Percentiles rank a stretch among this genome's conserved stretches.
These are phyloP conservation scores for Boletus austroedulis DNA, from an alignment of 1,284 basidiomycete genomes.

Conservation along the genomic window DNA sequence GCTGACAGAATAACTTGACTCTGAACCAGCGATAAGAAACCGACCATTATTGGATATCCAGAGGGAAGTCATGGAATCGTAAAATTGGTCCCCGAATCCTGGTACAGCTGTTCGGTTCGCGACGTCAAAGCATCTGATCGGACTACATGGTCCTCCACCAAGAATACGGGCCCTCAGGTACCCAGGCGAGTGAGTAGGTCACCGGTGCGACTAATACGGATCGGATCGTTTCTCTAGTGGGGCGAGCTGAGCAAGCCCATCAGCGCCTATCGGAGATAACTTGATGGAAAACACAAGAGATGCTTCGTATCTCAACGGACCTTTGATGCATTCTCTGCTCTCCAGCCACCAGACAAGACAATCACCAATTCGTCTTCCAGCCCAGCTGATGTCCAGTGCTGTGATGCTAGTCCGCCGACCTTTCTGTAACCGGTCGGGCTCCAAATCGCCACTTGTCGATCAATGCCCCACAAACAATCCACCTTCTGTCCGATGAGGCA, in stretches of 20 bases:
- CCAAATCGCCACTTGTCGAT: constrained; percentile 8
- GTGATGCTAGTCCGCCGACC: not conserved
- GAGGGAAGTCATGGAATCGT: constrained; percentile 5
- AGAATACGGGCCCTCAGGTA: constrained; percentile 2
- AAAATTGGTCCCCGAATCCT: not conserved
- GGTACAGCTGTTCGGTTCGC: not conserved
- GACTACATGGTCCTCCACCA: constrained; percentile 4
- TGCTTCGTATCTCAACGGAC: not conserved
- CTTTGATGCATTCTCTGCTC: not conserved
- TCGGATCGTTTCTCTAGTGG: not conserved
- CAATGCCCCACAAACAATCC: constrained; percentile 3
- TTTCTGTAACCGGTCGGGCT: not conserved
- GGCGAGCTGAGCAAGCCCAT: constrained; percentile 10
- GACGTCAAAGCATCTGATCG: constrained; percentile 6
- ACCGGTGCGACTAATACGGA: constrained; percentile 10
- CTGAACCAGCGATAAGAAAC: constrained; percentile 9
- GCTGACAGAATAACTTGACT: not conserved
- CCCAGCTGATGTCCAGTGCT: constrained; percentile 4
- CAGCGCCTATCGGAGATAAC: constrained; percentile 15
- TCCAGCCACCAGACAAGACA: constrained; percentile 25
- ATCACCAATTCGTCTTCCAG: constrained; percentile 7
- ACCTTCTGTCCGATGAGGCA: constrained; percentile 3
- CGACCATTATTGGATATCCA: constrained; percentile 4
- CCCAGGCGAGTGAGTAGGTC: constrained; percentile 7
- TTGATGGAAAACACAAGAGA: constrained; percentile 10